Evolutionary conservation across 2,329 filamentous ascomycete genomes (phyloP), one percentile per base, ranked within the genome.

Genomic region (Chlorencoelia australis): DNA sequence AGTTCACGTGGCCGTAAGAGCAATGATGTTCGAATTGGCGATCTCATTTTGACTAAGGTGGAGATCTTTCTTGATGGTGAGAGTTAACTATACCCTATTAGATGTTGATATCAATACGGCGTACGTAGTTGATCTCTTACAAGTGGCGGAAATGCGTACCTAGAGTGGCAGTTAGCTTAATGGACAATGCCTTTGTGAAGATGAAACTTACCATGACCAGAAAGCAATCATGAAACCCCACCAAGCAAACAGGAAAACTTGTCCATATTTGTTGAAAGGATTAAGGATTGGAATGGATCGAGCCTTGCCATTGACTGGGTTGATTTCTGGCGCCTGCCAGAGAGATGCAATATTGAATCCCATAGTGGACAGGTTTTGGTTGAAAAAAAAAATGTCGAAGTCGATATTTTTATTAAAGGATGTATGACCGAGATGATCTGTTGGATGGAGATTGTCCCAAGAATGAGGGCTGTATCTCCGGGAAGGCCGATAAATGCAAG

Each of bases 221-320:
- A 94, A 94, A 6, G 83, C 81, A 35, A 89, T 73, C 71, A 91
- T 78, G 60, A 91, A 91, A 2, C 83, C 83, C 31, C 87, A 70
- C 77, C 83, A 91, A 1, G 82, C 82, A 63, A 94, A 94, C 66
- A 88, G 86, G 61, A 93, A 94, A 0, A 91, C 86, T 5, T 86
- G 73, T 24, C 86, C 87, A 65, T 94, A 87, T 49, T 77, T 65
- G 57, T 93, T 71, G 50, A 88, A 55, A 0, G 80, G 73, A 57
- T 94, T 94, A 43, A 94, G 64, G 15, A 84, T 58, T 0, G 87
- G 87, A 30, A 94, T 74, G 0, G 82, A 82, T 42, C 72, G 75
- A 36, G 87, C 87, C 59, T 94, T 94, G 40, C 72, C 70, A 64
- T 81, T 94, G 63, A 86, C 72, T 7, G 86, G 84, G 58, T 94